phyloP scores from a whole-genome alignment of 345 rosid species.

The Salix arbutifolia region DNA sequence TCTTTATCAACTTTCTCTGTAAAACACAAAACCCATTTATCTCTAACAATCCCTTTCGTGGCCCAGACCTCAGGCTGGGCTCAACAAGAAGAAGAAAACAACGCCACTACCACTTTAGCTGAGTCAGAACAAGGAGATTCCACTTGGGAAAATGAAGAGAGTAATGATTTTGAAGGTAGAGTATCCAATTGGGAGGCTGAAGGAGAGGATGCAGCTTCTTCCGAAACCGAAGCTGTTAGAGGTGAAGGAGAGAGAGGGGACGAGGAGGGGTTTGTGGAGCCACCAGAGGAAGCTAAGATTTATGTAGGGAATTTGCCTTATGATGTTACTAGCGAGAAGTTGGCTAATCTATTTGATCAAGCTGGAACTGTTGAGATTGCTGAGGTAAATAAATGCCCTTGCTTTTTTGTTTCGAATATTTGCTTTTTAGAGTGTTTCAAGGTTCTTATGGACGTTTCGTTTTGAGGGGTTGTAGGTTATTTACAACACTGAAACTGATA shows the following conservation, averaged over 20 bases:
- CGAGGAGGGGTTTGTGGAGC: conserved; percentile 37
- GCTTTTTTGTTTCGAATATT: neutral
- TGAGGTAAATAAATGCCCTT: conserved; percentile 46
- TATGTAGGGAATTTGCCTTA: conserved; percentile 82
- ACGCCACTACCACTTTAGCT: conserved; percentile 28
- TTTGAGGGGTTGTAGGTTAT: conserved; percentile 52
- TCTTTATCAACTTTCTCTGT: conserved; percentile 24
- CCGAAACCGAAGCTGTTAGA: conserved; percentile 11
- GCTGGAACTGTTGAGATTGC: conserved; percentile 93
- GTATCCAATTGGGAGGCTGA: conserved; percentile 37
- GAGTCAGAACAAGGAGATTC: conserved; percentile 14
- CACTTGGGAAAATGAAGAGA: conserved; percentile 31
- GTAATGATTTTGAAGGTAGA: conserved; percentile 26
- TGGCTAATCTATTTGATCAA: conserved; percentile 81
- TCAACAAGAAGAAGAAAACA: conserved; percentile 33
- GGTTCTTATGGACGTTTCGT: neutral
- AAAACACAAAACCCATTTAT: conserved; percentile 37
- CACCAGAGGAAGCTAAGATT: conserved; percentile 81
- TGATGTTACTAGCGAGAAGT: conserved; percentile 70
- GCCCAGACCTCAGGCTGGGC: conserved; percentile 49
- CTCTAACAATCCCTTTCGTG: conserved; percentile 42
- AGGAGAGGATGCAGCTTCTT: conserved; percentile 25
- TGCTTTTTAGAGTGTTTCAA: neutral
- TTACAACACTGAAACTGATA: conserved; percentile 73
- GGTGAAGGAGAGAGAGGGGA: conserved; percentile 26